Base-by-base conservation (phyloP, 1,139 yeast genomes). In the Scheffersomyces insectosa region DNA sequence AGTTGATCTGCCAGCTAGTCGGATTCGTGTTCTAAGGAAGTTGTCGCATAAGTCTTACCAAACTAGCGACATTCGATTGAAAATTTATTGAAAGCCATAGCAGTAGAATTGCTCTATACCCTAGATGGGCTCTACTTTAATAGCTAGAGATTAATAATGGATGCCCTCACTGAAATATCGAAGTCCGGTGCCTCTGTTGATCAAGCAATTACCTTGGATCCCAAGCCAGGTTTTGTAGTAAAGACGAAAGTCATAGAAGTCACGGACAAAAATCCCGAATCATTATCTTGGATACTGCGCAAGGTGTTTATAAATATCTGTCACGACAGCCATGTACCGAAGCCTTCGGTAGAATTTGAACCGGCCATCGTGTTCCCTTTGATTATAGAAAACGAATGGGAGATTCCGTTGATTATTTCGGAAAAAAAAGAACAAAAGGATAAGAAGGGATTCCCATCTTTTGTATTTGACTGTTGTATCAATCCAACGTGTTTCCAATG, bases 271-370 rank as follows among this genome's bases (percentile, higher is more conserved):
- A 15, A 31, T 11, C 20, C 20, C 12, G 25, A 20, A 20, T 20
- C 25, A 5, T 38, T 53, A 1, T 37, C 52, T 2, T 50, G 48
- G 36, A 56, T 66, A 2, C 76, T 79, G 0, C 73, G 82, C 3
- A 90, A 90, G 57, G 77, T 86, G n/a, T 90, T 90, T 60, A 72
- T 89, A 42, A 90, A 90, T 60, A 69, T 88, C 0, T 87, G 96
- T 55, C 79, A 83, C 23, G 85, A 83, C 54, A 57, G 66, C 1
- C 74, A 77, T 32, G 83, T 88, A 0, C 95, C 95, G 25, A 60
- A 57, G 48, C 78, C 74, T 8, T 62, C 61, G 8, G 66, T 60
- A 25, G 79, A 65, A 27, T 84, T 84, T 53, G 72, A 75, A 34
- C 82, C 91, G 2, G 72, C 68, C 28, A 63, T 71, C 2, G 82